phyloP scores from a whole-genome alignment of 306 rosid species.

The Casuarina equisetifolia region DNA sequence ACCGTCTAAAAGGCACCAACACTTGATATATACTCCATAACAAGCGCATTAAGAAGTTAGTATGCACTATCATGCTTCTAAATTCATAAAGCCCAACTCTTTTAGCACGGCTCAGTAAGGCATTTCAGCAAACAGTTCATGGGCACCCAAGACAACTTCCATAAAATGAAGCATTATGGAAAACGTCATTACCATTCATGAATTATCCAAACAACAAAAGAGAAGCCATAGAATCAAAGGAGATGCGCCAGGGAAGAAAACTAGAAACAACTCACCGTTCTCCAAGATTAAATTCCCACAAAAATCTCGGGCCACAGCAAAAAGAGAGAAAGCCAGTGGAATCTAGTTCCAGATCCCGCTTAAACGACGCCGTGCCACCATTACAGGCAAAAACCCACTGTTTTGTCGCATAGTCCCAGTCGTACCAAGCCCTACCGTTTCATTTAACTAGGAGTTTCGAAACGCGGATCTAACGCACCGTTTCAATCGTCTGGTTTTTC shows the following conservation, averaged over 20 bases:
- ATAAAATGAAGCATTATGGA: not conserved
- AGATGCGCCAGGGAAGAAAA: not conserved
- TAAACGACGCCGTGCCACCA: too few species aligned
- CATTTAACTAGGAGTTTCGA: too few species aligned
- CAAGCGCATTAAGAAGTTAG: too few species aligned
- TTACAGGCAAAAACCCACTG: not conserved
- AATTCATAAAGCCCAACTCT: not conserved
- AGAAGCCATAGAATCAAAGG: too few species aligned
- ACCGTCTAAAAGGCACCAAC: too few species aligned
- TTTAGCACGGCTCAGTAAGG: not conserved
- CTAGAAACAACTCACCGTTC: not conserved
- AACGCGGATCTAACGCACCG: conserved; percentile 1
- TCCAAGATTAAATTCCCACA: not conserved
- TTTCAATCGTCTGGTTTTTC: not conserved
- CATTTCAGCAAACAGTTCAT: conserved; percentile 22
- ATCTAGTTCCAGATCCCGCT: not conserved
- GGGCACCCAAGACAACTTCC: not conserved
- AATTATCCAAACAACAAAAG: not conserved
- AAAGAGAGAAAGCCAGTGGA: not conserved
- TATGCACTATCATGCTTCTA: not conserved
- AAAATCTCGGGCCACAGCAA: not conserved
- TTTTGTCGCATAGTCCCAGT: not conserved
- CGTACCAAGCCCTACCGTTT: not conserved
- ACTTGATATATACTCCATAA: too few species aligned
- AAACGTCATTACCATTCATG: too few species aligned